Conservation (phyloP, 441 rosid genomes). For the Croton setiger region DNA sequence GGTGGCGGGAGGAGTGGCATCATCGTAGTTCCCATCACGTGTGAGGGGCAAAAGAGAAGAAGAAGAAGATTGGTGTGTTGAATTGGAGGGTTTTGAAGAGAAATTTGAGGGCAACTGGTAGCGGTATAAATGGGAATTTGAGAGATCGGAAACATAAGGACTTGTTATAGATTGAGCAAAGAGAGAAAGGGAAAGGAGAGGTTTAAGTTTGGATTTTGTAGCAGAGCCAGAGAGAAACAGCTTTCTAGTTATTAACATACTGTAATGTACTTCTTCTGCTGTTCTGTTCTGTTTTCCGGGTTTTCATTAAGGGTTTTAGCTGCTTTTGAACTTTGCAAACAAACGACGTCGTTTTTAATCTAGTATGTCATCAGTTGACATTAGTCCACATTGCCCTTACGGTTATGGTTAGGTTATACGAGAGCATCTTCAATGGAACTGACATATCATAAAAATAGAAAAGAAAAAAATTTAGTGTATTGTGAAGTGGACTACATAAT, state of each 20-base stretch:
- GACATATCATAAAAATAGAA: too few species aligned
- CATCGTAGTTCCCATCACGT: constrained; percentile 82
- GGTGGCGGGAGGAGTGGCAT: constrained; percentile 40
- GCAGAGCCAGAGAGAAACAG: constrained; percentile 17
- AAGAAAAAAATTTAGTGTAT: too few species aligned
- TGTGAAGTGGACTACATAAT: too few species aligned
- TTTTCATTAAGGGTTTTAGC: not conserved
- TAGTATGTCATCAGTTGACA: too few species aligned
- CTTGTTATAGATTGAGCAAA: constrained; percentile 3
- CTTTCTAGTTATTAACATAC: constrained; percentile 24
- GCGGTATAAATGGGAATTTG: not conserved
- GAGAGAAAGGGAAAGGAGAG: constrained; percentile 16
- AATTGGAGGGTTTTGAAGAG: constrained; percentile 19
- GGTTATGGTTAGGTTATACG: too few species aligned
- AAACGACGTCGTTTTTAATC: too few species aligned
- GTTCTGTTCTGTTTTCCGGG: not conserved
- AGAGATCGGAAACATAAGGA: constrained; percentile 10
- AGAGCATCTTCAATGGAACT: too few species aligned
- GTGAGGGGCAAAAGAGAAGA: constrained; percentile 31
- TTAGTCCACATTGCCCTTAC: too few species aligned
- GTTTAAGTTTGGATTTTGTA: constrained; percentile 24
- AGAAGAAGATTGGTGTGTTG: constrained; percentile 18
- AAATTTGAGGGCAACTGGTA: constrained; percentile 8
- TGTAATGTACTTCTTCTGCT: not conserved
- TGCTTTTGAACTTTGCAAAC: too few species aligned